Evolutionary conservation across 495 filamentous ascomycete species (phyloP), one percentile per base, ranked within the genome.

Genomic region (Massariosphaeria phaeospora): DNA sequence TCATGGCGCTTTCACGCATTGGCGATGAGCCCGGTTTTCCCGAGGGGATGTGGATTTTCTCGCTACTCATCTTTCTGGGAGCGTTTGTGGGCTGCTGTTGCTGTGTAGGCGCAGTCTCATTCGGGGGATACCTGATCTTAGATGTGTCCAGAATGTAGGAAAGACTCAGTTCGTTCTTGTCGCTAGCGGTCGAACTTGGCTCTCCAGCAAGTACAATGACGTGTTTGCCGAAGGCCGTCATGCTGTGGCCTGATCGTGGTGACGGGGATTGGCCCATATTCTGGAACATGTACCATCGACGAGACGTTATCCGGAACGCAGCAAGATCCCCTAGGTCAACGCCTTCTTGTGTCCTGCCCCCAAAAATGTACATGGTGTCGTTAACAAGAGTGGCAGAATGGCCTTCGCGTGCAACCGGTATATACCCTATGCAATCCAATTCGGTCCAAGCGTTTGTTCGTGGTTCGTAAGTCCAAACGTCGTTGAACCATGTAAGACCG

Each of bases 341-440:
- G 0, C 94, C 94, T 44, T 95, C 88, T 63, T 96, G 86, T 3
- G 87, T 95, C 39, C 94, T 84, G n/a, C 94, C 94, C 56, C 94
- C 94, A 66, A 99, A 99, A 50, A 97, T 86, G 70, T 99, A 99
- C 94, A 99, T 99, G 46, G 95, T 91, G 63, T 97, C 94, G 63
- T 87, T 85, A 39, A 97, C 91, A 9, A 99, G 72, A 5, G 94
- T 84, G 18, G 91, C 86, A 13, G 94, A 90, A 67, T 99, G 94
- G 3, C 94, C 94, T 77, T 99, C 94, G 40, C 94, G 81, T 10
- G 90, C 83, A 0, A 84, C 84, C 2, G 94, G 94, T 41, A 99
- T 96, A 65, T 95, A 97, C 7, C 94, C 94, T 41, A 96, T 96
- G 67, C 93, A 99, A 60, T 97, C 91, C 34, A 94, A 76, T 61